Base-by-base conservation (phyloP, 441 rosid genomes). In the Erysimum pusillum region DNA sequence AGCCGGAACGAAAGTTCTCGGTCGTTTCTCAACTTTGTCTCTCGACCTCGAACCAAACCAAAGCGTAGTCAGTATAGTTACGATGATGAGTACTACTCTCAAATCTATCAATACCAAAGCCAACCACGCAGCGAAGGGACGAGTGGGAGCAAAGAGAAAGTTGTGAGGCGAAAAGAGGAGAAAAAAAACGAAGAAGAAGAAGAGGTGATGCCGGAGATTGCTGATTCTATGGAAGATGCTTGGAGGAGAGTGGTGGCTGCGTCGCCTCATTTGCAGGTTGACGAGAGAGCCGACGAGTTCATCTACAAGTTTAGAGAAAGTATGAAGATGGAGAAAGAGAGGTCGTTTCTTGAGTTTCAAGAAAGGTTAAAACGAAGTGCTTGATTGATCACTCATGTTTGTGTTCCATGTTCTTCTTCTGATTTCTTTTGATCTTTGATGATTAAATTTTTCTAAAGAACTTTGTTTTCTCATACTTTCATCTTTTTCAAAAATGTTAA, bases 281-380 rank as follows among this genome's bases (percentile, higher is more conserved):
- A 93, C 51, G 96, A 91, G 39, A 83, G 89, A 76, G 93, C 94
- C 5, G 92, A 84, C 6, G 92, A 91, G 53, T 93, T 93, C 49
- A 93, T 93, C 31, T 41, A 59, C 41, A 88, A 89, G 79, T 84
- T 90, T 75, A 87, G 88, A 83, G 20, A 64, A 64, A 45, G 69
- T 64, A 86, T 87, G 76, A 86, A 81, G 79, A 77, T 91, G 20
- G 89, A 89, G 75, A 88, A 89, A 77, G 89, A 88, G 63, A 87
- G 74, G 68, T 91, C 91, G 0, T 72, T 77, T 48, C 78, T 81
- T 74, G 94, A 89, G 48, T 86, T 75, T 32, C 85, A 90, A 71
- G 91, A 91, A 76, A 90, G 87, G 91, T 68, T 93, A 86, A 83
- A 83, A 31, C 85, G 96, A 69, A 51, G 91, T 81, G 71, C 83